Evolutionary conservation across 2,329 filamentous ascomycete genomes (phyloP).

Genomic region (Pestalotiopsis sp.): DNA sequence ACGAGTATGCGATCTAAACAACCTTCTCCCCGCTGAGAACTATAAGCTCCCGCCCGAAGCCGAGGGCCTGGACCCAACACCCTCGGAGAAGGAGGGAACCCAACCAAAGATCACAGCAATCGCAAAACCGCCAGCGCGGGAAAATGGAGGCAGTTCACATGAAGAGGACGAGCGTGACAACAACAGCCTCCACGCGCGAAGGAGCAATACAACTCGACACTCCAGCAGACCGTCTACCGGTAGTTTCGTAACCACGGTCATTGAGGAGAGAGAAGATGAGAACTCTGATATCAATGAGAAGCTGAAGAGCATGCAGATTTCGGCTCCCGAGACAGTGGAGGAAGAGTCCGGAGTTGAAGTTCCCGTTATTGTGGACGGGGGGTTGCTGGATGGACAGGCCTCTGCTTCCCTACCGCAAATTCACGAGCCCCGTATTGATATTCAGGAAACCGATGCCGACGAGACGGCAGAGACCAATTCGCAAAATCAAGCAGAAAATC

Average conservation of each 20-base stretch:
- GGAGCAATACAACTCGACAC: constrained; percentile 79
- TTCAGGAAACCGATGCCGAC: constrained; percentile 17
- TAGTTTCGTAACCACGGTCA: constrained; percentile 77
- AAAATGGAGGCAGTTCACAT: constrained; percentile 34
- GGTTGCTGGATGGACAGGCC: constrained; percentile 28
- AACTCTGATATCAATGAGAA: constrained; percentile 46
- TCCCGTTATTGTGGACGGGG: constrained; percentile 42
- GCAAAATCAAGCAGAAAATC: constrained; percentile 16
- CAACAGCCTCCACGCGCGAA: constrained; percentile 47
- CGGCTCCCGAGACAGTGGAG: constrained; percentile 61
- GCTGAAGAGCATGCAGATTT: constrained; percentile 49
- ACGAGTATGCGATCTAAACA: constrained; percentile 91
- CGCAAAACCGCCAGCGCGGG: constrained; percentile 26
- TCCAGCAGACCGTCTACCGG: constrained; percentile 79
- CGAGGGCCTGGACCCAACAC: constrained; percentile 70
- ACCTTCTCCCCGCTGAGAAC: constrained; percentile 87
- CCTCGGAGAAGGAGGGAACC: constrained; percentile 43
- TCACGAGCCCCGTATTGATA: neutral
- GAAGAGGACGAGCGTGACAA: constrained; percentile 45
- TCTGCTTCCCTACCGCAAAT: constrained; percentile 18
- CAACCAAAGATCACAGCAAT: constrained; percentile 36
- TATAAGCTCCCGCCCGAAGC: constrained; percentile 95
- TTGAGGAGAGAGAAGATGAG: constrained; percentile 81
- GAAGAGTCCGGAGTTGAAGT: constrained; percentile 40
- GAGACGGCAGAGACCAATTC: constrained; percentile 16